Conservation (phyloP, 768 basidiomycete species). For the Chalciporus chontae region DNA sequence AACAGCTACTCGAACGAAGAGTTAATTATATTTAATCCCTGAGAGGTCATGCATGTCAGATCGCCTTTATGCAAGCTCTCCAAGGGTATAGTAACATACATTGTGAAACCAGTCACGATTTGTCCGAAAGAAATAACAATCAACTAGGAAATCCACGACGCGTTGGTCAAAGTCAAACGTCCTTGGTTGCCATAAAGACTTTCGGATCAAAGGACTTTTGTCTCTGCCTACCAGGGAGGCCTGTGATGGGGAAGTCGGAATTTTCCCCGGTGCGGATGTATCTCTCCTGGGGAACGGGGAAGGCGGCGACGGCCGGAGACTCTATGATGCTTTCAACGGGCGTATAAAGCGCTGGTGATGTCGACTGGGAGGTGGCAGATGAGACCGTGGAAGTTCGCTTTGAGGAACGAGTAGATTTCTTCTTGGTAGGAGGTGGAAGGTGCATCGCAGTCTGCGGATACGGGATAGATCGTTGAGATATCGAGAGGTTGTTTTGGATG, state of each 20-base stretch:
- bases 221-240: conserved; percentile 31
- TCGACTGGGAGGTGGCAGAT: conserved; percentile 44
- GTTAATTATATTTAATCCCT: not conserved
- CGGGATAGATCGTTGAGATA: conserved; percentile 23
- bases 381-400: conserved; percentile 36
- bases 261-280: conserved; percentile 27
- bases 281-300: conserved; percentile 29
- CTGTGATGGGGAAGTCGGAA: conserved; percentile 36
- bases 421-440: conserved; percentile 16
- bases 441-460: conserved; percentile 30
- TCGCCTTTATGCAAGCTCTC: not conserved
- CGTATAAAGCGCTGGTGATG: conserved; percentile 40
- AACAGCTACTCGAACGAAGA: not conserved
- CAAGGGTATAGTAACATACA: not conserved
- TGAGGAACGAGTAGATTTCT: conserved; percentile 21
- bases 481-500: conserved; percentile 22
- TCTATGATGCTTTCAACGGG: conserved; percentile 33
- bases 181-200: conserved; percentile 39
- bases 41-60: no score
- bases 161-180: conserved; percentile 23
- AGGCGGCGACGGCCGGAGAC: conserved; percentile 16
- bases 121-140: no score
- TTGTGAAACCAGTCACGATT: no score
- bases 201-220: conserved; percentile 37
- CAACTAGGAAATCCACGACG: not conserved